Conservation (phyloP, 78 protist species). For the Guillardia theta region DNA sequence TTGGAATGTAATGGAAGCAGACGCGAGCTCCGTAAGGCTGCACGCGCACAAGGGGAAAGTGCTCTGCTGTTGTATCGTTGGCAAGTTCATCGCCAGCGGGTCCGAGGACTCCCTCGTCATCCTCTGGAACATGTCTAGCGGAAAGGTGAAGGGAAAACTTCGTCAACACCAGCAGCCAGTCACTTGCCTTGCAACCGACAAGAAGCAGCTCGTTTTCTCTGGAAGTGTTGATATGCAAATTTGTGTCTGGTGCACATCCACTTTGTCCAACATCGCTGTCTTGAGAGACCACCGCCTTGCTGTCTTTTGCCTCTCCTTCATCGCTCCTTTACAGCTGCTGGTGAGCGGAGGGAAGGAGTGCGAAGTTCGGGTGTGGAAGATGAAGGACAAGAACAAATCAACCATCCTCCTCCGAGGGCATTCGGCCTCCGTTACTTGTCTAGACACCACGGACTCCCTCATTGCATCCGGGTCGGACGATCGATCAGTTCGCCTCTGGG, state of each 20-base stretch:
- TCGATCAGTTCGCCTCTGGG: neutral
- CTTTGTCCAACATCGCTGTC: neutral
- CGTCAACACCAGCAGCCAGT: neutral
- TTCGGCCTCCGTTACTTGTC: neutral
- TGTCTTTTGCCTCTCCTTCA: neutral
- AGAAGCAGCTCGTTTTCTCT: neutral
- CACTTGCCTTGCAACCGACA: neutral
- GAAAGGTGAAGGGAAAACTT: neutral
- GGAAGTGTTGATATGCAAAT: neutral
- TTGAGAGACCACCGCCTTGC: neutral
- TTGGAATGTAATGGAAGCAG: neutral
- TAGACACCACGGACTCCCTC: neutral
- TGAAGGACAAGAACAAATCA: neutral
- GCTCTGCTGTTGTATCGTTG: slow-evolving; percentile 6
- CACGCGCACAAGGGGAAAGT: neutral
- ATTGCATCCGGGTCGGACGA: slow-evolving; percentile 23
- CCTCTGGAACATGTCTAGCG: neutral
- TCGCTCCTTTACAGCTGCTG: neutral
- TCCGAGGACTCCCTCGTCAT: neutral
- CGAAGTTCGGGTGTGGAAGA: neutral
- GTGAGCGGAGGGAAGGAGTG: neutral
- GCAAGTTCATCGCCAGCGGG: neutral
- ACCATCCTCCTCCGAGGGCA: neutral
- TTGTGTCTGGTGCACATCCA: neutral
- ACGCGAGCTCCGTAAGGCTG: no score